Evolutionary conservation across 148 eudicot species (phyloP).

Genomic region (Polygonum maritimum): DNA sequence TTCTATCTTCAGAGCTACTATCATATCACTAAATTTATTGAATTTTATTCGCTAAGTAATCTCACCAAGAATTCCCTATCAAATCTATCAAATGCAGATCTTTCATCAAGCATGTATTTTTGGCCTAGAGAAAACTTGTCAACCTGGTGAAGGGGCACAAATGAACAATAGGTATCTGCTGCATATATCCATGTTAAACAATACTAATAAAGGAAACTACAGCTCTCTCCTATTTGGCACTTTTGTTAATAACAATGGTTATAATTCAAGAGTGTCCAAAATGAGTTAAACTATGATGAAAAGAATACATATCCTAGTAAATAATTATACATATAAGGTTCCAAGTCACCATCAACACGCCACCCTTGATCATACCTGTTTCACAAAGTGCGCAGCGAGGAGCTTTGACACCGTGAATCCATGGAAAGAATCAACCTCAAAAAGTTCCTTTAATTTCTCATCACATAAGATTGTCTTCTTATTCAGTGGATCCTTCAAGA

Average conservation of each 20-base stretch:
- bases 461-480: slow-evolving; percentile 70
- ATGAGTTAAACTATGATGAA: neutral
- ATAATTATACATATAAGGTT: neutral
- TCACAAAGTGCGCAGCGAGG: slow-evolving; percentile 50
- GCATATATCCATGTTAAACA: neutral
- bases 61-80: no score
- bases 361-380: slow-evolving; percentile 22
- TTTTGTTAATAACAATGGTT: neutral
- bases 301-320: neutral
- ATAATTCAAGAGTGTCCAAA: neutral
- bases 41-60: no score
- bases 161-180: neutral
- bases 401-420: slow-evolving; percentile 71
- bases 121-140: neutral
- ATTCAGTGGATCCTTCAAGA: slow-evolving; percentile 77
- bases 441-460: slow-evolving; percentile 88
- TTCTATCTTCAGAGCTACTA: no score
- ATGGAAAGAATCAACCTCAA: slow-evolving; percentile 57
- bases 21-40: no score
- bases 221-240: neutral
- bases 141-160: neutral
- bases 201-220: neutral
- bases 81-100: no score
- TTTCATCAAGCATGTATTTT: neutral
- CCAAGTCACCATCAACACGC: neutral